Base-by-base conservation (phyloP, 169 alveolate species). In the Plasmodium fragile region DNA sequence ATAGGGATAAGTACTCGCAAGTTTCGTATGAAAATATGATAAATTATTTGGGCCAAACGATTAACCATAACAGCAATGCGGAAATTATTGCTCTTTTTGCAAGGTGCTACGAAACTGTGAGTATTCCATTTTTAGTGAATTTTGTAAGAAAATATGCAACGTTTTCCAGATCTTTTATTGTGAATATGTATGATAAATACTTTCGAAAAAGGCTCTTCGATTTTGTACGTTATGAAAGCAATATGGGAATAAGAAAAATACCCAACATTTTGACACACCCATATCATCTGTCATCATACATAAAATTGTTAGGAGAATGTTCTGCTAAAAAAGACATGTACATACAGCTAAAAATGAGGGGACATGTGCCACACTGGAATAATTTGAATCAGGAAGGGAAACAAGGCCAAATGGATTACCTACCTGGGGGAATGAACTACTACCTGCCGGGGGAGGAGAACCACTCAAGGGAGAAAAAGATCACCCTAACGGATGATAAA, bases 41-140 rank as follows among this genome's bases (percentile, higher is more conserved):
- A 77, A 81, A 93, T 79, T 95, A 94, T 75, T 72, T 94, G 34
- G 93, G 95, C 55, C 73, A 73, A 43, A 30, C 92, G 43, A 89
- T 95, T 30, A 93, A 95, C 52, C 94, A 94, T 45, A 34, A 82
- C 13, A 92, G 94, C 73, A 81, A 95, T 53, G 96, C 97, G 18
- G 97, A 96, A 83, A 91, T 96, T 36, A 95, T 96, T 36, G 97
- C 97, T n/a, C 93, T 95, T 32, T 93, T 96, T 71, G 81, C 97
- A 18, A 81, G 97, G 71, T 73, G 96, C 75, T 95, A 96, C 92
- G 96, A 96, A 92, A 96, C 96, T 34, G 85, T 96, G 30, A 96
- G 97, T 80, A 92, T 96, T 36, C 97, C 97, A 36, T 96, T 96
- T 55, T 85, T 96, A 96, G 97, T 96, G n/a, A 96, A 96, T 95